A percentile compares a stretch with the other conserved stretches of the same genome.
phyloP scores from a whole-genome alignment of 2,329 filamentous ascomycete genomes.

The Aureobasidium sp. region DNA sequence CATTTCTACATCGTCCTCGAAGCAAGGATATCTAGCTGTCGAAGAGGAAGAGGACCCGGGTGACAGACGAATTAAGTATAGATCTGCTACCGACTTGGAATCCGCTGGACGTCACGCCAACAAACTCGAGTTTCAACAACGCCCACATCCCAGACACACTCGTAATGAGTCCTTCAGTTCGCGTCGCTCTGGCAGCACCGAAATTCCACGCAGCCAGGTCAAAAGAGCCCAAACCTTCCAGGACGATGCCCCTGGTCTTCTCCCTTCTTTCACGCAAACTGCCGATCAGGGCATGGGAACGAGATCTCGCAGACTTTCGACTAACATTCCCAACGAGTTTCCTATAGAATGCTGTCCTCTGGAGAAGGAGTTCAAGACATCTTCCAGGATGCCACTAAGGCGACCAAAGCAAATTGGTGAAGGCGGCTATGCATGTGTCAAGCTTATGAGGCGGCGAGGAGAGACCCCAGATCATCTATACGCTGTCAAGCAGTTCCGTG shows the following conservation, averaged over 20 bases:
- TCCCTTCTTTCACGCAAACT: conserved; percentile 1
- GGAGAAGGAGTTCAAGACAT: conserved; percentile 26
- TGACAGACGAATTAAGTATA: neutral
- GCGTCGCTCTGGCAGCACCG: conserved; percentile 11
- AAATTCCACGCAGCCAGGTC: neutral
- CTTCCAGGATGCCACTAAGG: conserved; percentile 45
- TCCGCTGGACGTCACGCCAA: neutral
- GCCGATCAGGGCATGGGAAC: conserved; percentile 29
- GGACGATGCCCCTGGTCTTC: conserved; percentile 1
- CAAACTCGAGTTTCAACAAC: neutral
- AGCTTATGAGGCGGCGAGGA: conserved; percentile 59
- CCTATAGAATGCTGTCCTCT: conserved; percentile 38
- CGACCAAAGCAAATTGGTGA: conserved; percentile 71
- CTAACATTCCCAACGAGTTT: conserved; percentile 25
- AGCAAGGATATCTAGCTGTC: neutral
- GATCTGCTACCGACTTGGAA: conserved; percentile 12
- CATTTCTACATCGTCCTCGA: neutral
- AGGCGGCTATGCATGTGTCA: conserved; percentile 76
- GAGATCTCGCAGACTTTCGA: conserved; percentile 29
- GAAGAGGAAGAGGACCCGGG: conserved; percentile 4
- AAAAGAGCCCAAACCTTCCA: conserved; percentile 2
- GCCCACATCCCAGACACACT: conserved; percentile 1
- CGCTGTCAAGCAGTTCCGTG: conserved; percentile 82
- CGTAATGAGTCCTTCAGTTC: conserved; percentile 12
- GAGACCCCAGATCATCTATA: conserved; percentile 51